Percentiles rank a stretch among this genome's conserved stretches.
Evolutionary conservation across 2,329 filamentous ascomycete species (phyloP).

Genomic region (Cladosporium velox): DNA sequence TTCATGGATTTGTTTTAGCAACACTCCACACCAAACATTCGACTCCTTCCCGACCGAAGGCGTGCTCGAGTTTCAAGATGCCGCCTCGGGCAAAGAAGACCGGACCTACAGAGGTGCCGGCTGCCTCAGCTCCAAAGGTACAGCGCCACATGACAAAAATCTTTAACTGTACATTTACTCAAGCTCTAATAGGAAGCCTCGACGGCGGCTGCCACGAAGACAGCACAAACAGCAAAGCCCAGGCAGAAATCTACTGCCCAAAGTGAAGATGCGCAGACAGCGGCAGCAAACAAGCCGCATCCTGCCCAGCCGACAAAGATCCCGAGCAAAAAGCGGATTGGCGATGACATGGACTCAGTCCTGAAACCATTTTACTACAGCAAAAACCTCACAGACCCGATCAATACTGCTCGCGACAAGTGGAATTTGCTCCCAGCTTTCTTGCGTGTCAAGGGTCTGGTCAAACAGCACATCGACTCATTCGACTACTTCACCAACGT

Average conservation of each 20-base stretch:
- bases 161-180: slow-evolving; percentile 10
- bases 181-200: slow-evolving; percentile 12
- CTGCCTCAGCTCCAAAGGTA: slow-evolving; percentile 34
- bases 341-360: slow-evolving; percentile 57
- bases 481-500: slow-evolving; percentile 98
- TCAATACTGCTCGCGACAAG: slow-evolving; percentile 79
- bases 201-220: slow-evolving; percentile 21
- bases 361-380: slow-evolving; percentile 71
- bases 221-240: slow-evolving; percentile 22
- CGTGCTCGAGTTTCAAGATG: slow-evolving; percentile 28
- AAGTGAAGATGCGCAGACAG: not conserved
- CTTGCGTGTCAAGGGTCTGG: slow-evolving; percentile 92
- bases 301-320: slow-evolving; percentile 20
- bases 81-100: slow-evolving; percentile 36
- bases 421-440: slow-evolving; percentile 98
- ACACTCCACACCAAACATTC: not conserved
- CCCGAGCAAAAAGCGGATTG: slow-evolving; percentile 28
- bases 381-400: slow-evolving; percentile 68
- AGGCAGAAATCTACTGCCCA: slow-evolving; percentile 8
- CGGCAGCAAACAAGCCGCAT: slow-evolving; percentile 19
- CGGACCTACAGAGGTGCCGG: slow-evolving; percentile 34
- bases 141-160: slow-evolving; percentile 21
- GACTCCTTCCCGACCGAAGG: not conserved
- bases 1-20: not conserved
- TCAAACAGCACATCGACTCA: slow-evolving; percentile 97